Percentiles rank a stretch among this genome's conserved stretches.
phyloP scores from a whole-genome alignment of 805 yeast species.

The Tetrapisispora taiwanensis region DNA sequence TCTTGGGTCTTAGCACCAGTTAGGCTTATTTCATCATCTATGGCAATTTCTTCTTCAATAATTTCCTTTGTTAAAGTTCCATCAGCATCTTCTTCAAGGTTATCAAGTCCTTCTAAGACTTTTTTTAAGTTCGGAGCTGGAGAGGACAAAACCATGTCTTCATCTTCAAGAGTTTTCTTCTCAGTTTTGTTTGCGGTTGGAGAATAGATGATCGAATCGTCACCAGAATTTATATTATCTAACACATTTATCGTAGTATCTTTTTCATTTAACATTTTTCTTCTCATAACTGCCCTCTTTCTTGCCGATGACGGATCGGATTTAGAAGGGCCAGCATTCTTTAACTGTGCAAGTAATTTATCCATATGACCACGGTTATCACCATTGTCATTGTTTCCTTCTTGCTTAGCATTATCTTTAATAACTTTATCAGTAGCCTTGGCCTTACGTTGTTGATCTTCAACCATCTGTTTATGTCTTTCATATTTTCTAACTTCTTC shows the following conservation, averaged over 20 bases:
- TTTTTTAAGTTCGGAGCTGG: constrained; percentile 3
- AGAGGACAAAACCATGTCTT: constrained; percentile 1
- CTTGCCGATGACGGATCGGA: constrained; percentile 75
- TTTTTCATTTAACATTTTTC: constrained; percentile 35
- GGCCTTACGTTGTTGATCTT: constrained; percentile 26
- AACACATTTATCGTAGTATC: constrained; percentile 9
- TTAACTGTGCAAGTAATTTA: constrained; percentile 70
- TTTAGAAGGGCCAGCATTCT: constrained; percentile 72
- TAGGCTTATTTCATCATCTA: not conserved
- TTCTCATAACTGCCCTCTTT: constrained; percentile 66
- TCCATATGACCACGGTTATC: constrained; percentile 59
- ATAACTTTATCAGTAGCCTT: constrained; percentile 7
- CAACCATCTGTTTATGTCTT: constrained; percentile 51
- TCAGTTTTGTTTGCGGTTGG: constrained; percentile 8
- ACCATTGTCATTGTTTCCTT: constrained; percentile 10
- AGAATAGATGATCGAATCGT: constrained; percentile 23
- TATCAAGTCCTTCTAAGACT: not conserved
- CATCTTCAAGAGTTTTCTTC: not conserved
- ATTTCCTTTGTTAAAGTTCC: not conserved
- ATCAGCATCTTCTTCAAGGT: not conserved
- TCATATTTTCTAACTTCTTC: constrained; percentile 73
- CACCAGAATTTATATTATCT: constrained; percentile 18
- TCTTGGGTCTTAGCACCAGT: constrained; percentile 1
- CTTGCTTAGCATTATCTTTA: constrained; percentile 5
- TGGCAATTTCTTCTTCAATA: not conserved